Evolutionary conservation across 2,329 filamentous ascomycete genomes (phyloP).

Genomic region (Chrysoporthe deuterocubensis): DNA sequence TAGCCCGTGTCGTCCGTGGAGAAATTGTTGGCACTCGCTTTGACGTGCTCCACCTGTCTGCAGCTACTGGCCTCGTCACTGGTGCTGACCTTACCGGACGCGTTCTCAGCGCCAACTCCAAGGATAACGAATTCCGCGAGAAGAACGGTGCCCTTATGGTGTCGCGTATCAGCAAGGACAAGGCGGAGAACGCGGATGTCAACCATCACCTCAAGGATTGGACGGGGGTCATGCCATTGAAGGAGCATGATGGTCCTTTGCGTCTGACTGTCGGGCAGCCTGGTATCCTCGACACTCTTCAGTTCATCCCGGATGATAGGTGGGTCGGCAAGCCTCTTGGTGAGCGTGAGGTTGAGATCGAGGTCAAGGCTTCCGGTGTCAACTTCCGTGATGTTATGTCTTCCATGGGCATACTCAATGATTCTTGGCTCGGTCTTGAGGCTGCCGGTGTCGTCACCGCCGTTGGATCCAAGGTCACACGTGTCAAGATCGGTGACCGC

Average conservation of each 20-base stretch:
- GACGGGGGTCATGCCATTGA: slow-evolving; percentile 18
- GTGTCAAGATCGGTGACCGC: slow-evolving; percentile 22
- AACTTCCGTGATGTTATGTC: slow-evolving; percentile 46
- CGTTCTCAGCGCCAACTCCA: slow-evolving; percentile 18
- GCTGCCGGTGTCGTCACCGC: slow-evolving; percentile 17
- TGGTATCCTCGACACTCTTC: slow-evolving; percentile 24
- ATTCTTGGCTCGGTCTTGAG: slow-evolving; percentile 24
- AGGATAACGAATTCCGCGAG: slow-evolving; percentile 25
- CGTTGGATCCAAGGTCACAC: slow-evolving; percentile 20
- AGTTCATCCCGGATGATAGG: slow-evolving; percentile 22
- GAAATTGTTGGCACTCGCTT: slow-evolving; percentile 22
- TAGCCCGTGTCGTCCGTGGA: slow-evolving; percentile 20
- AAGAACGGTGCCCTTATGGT: slow-evolving; percentile 19
- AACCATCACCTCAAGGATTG: slow-evolving; percentile 22
- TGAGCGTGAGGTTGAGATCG: slow-evolving; percentile 24
- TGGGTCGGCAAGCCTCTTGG: slow-evolving; percentile 18
- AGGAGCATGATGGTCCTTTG: slow-evolving; percentile 21
- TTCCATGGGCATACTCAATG: slow-evolving; percentile 36
- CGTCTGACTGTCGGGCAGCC: slow-evolving; percentile 25
- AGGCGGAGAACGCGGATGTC: slow-evolving; percentile 20
- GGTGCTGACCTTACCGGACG: slow-evolving; percentile 20
- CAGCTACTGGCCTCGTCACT: slow-evolving; percentile 14
- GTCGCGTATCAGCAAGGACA: slow-evolving; percentile 20
- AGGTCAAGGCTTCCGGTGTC: slow-evolving; percentile 38
- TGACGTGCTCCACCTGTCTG: slow-evolving; percentile 16